Percentiles rank a stretch among this genome's conserved stretches.
Evolutionary conservation across 192 early-diverging fungal species (phyloP).

Genomic region (Coemansia asiatica): DNA sequence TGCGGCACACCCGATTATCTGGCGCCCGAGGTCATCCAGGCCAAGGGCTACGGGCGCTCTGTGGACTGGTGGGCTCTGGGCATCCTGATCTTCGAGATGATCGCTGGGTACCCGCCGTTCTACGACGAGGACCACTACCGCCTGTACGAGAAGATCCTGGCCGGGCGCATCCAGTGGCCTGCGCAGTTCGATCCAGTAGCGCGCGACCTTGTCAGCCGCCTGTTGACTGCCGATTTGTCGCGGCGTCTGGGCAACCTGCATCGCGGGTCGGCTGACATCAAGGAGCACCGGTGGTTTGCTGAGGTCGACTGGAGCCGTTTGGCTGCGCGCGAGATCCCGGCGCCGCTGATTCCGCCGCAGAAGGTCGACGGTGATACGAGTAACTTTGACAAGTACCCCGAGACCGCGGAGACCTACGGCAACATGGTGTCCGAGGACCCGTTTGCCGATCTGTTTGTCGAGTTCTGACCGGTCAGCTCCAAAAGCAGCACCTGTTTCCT

Average conservation of each 20-base stretch:
- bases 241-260: constrained; percentile 87
- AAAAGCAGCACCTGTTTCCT: too few species aligned
- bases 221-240: constrained; percentile 78
- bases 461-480: constrained; percentile 60
- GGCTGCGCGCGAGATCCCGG: constrained; percentile 67
- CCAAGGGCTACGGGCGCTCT: constrained; percentile 85
- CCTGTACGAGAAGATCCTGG: constrained; percentile 91
- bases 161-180: constrained; percentile 83
- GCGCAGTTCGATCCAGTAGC: constrained; percentile 76
- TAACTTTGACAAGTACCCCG: constrained; percentile 94
- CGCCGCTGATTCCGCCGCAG: constrained; percentile 85
- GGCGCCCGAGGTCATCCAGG: constrained; percentile 84
- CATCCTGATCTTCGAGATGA: constrained; percentile 92
- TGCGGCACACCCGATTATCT: constrained; percentile 82
- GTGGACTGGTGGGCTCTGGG: constrained; percentile 97
- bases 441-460: constrained; percentile 71
- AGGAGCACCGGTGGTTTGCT: constrained; percentile 92
- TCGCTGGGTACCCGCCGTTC: constrained; percentile 93
- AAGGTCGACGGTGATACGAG: constrained; percentile 83
- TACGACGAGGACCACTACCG: constrained; percentile 93
- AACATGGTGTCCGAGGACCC: constrained; percentile 64
- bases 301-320: constrained; percentile 89
- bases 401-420: constrained; percentile 89
- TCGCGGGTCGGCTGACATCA: constrained; percentile 85
- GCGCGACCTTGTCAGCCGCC: constrained; percentile 80